Evolutionary conservation across 306 rosid genomes (phyloP), one percentile per base, ranked within the genome.

Genomic region (Lathyrus sativus): DNA sequence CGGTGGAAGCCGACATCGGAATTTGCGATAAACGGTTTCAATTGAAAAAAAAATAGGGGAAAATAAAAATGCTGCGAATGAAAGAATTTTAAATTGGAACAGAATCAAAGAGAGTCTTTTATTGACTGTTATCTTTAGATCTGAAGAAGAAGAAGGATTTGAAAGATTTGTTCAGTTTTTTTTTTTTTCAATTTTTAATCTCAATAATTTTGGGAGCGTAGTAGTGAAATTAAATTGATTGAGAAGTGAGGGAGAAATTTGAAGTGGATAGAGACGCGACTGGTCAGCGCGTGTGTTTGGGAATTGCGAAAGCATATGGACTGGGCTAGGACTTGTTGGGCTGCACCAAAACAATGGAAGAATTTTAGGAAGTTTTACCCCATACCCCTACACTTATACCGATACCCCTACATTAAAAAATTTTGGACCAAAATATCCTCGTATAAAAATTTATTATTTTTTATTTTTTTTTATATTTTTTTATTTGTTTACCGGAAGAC

Each of bases 1-100:
- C 89, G 45, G 96, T 88, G 76, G 99, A 90, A 75, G 99, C 96
- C 74, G 99, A 90, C 99, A 95, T 95, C 79, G 65, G 80, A 54
- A 43, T 68, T 54, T 57, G 22, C 74, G 26, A 81, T n/a, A 64
- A 35, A 65, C 29, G 38, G 19, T 33, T 63, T 55, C 62, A 61
- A 73, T 17, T 66, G 28, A 31, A 28, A 45, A 5, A 24, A 2
- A 24, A 41, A 39, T 43, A 6, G 12, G 9, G 26, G 14, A 17
- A 72, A 35, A 22, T 3, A 4, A 15, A 67, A 74, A 24, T 7
- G 9, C 0, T 7, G 54, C 1, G 29, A 76, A 38, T 68, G 53
- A 46, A 46, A 59, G 9, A 50, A 68, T 68, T 19, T 19, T 0
- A 58, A 9, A 2, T 14, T 13, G 13, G 15, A 60, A 3, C 38